Percentiles rank a stretch among this genome's conserved stretches.
Evolutionary conservation across 2,329 filamentous ascomycete species (phyloP).

Genomic region (Teratosphaeria epicoccoides): DNA sequence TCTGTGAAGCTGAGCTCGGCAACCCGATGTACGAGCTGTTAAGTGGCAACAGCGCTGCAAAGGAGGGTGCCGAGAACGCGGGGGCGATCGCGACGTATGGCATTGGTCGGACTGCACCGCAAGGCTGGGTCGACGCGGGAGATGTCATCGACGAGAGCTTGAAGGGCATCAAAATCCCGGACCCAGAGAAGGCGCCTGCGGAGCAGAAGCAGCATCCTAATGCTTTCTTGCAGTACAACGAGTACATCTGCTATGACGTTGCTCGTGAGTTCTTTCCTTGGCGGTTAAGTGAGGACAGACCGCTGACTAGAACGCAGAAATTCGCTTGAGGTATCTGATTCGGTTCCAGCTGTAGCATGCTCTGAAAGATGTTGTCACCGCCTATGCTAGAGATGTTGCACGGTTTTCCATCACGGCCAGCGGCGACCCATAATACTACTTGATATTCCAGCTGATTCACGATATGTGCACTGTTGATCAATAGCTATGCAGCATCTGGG

Average conservation of each 20-base stretch:
- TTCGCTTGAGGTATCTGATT: constrained; percentile 60
- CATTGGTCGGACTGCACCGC: constrained; percentile 53
- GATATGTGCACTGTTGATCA: too few species aligned
- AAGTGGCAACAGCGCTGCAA: constrained; percentile 51
- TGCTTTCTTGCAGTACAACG: constrained; percentile 46
- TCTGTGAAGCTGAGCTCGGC: constrained; percentile 78
- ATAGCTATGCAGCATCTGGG: too few species aligned
- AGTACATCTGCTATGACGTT: constrained; percentile 51
- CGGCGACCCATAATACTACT: too few species aligned
- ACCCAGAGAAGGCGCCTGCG: neutral
- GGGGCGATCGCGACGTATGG: constrained; percentile 54
- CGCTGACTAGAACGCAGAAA: constrained; percentile 28
- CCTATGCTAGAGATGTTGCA: too few species aligned
- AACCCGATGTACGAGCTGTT: constrained; percentile 58
- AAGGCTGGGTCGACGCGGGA: constrained; percentile 64
- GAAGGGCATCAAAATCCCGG: constrained; percentile 35
- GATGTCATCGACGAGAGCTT: constrained; percentile 57
- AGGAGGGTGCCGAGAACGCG: constrained; percentile 47
- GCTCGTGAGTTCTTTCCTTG: constrained; percentile 29
- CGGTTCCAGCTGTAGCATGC: constrained; percentile 22
- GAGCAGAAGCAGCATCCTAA: neutral
- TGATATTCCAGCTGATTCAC: too few species aligned
- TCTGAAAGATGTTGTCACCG: too few species aligned
- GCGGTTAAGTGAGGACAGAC: neutral
- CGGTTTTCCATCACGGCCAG: too few species aligned